Percentiles rank a stretch among this genome's conserved stretches.
These are phyloP conservation scores for Camellia oleifera DNA, from an alignment of 179 eudicot genomes.

Conservation along the genomic window DNA sequence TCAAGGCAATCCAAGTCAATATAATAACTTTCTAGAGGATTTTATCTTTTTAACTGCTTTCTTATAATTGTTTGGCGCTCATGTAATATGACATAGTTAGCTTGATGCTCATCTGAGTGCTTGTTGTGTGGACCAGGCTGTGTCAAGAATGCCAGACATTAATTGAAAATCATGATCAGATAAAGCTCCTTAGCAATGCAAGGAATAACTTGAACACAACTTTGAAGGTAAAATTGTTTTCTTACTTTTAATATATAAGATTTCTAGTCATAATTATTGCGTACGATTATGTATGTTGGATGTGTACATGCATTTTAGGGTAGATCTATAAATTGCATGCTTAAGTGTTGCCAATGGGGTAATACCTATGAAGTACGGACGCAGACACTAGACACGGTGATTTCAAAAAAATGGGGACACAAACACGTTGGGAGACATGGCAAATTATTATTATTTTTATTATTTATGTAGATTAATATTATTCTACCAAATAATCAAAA, in stretches of 20 bases:
- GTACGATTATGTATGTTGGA: no score
- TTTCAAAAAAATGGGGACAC: no score
- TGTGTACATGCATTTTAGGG: neutral
- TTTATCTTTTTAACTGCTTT: neutral
- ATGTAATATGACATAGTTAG: neutral
- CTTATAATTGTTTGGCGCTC: neutral
- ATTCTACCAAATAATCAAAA: no score
- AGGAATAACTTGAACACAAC: constrained; percentile 97
- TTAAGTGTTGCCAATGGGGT: neutral
- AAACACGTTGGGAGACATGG: no score
- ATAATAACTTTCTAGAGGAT: neutral
- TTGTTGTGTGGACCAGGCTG: constrained; percentile 48
- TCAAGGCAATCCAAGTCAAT: neutral
- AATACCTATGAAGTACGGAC: neutral
- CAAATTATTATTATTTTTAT: no score
- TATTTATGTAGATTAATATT: no score
- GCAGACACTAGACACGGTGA: no score
- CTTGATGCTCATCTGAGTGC: constrained; percentile 21
- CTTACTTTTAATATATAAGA: neutral
- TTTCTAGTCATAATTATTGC: neutral
- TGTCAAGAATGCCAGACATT: constrained; percentile 97
- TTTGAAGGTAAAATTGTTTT: constrained; percentile 55
- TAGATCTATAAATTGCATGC: neutral
- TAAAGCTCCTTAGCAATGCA: constrained; percentile 96
- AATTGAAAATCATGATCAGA: constrained; percentile 97